These are phyloP conservation scores for Calophaca sinica DNA, from an alignment of 306 rosid species.

Conservation along the genomic window DNA sequence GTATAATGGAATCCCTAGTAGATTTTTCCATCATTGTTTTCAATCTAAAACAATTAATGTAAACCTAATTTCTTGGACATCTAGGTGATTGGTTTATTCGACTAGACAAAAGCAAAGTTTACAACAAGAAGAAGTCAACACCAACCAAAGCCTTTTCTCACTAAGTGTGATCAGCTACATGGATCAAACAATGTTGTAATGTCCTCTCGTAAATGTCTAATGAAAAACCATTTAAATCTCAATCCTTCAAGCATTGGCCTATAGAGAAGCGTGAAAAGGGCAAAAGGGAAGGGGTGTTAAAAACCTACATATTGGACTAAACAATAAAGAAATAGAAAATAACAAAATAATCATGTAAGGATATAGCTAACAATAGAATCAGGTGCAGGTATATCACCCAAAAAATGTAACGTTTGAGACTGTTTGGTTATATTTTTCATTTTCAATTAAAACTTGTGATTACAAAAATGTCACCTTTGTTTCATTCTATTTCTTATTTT, in stretches of 20 bases:
- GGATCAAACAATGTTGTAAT: not conserved
- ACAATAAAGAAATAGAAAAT: slow-evolving; percentile 12
- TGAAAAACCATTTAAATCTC: not conserved
- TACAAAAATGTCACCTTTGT: not conserved
- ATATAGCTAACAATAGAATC: slow-evolving; percentile 9
- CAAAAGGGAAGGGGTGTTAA: no score
- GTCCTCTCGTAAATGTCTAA: not conserved
- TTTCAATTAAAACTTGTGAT: not conserved
- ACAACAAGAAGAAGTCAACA: not conserved
- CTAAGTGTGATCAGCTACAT: not conserved
- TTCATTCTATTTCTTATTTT: no score
- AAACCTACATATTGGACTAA: not conserved
- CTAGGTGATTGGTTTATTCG: not conserved
- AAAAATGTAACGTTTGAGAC: slow-evolving; percentile 1
- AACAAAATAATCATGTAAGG: not conserved
- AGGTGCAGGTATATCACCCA: not conserved
- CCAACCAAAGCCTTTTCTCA: not conserved
- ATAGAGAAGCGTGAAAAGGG: not conserved
- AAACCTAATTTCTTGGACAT: not conserved
- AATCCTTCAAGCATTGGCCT: not conserved
- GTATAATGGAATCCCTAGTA: not conserved
- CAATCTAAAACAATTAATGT: not conserved
- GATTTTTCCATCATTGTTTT: not conserved
- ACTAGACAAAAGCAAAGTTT: not conserved
- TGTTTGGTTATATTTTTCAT: slow-evolving; percentile 4